Evolutionary conservation across 805 yeast species (phyloP).

Genomic region (Candida parachauliodes): DNA sequence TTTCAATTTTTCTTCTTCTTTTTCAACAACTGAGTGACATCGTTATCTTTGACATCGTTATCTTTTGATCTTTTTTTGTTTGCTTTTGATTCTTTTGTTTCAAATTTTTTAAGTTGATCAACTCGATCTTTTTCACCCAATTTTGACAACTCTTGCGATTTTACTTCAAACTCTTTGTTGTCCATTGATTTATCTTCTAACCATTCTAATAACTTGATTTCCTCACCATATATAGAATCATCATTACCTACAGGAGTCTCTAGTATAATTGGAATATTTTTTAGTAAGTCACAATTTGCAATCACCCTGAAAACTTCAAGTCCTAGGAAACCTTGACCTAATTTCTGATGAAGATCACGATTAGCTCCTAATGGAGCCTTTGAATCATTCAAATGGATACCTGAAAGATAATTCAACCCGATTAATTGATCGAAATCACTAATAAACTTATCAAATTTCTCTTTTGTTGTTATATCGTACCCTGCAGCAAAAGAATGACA

Average conservation of each 20-base stretch:
- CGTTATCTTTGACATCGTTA: too few species aligned
- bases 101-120: constrained; percentile 64
- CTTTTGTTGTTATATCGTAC: constrained; percentile 70
- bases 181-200: constrained; percentile 53
- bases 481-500: constrained; percentile 98
- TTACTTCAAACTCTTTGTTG: constrained; percentile 53
- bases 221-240: constrained; percentile 70
- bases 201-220: constrained; percentile 82
- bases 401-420: constrained; percentile 72
- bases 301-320: constrained; percentile 77
- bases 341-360: constrained; percentile 83
- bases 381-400: constrained; percentile 90
- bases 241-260: constrained; percentile 81
- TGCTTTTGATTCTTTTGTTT: constrained; percentile 39
- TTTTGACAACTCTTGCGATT: constrained; percentile 46
- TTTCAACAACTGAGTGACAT: constrained; percentile 16
- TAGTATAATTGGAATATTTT: constrained; percentile 70
- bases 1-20: constrained; percentile 16
- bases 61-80: constrained; percentile 12
- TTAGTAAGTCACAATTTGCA: constrained; percentile 63
- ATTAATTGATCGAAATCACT: constrained; percentile 64
- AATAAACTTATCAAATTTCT: constrained; percentile 67
- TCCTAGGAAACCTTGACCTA: constrained; percentile 89
- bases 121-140: constrained; percentile 68
- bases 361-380: constrained; percentile 90